phyloP scores from a whole-genome alignment of 441 rosid genomes.

The Mallotus repandus region DNA sequence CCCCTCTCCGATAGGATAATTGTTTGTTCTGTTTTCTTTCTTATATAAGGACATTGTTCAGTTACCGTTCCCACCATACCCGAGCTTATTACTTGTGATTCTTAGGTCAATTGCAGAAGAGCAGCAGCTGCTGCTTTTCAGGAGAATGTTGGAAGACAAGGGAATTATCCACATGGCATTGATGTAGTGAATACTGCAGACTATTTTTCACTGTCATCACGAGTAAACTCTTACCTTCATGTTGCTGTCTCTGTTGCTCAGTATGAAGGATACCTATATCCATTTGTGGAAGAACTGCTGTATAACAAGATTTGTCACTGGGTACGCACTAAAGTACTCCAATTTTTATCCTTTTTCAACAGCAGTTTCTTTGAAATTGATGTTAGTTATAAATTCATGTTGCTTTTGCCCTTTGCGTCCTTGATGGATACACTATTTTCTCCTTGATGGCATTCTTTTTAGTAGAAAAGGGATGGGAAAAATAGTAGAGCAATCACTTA shows the following conservation, averaged over 20 bases:
- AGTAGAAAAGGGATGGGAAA: neutral
- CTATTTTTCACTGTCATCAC: slow-evolving; percentile 94
- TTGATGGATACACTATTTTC: neutral
- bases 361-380: neutral
- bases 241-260: slow-evolving; percentile 80
- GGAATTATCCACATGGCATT: slow-evolving; percentile 94
- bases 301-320: slow-evolving; percentile 87
- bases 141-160: slow-evolving; percentile 99
- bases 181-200: slow-evolving; percentile 94
- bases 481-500: neutral
- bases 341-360: neutral
- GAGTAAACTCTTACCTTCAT: slow-evolving; percentile 74
- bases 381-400: neutral
- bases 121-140: slow-evolving; percentile 99
- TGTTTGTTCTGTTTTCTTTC: slow-evolving; percentile 25
- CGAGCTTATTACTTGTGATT: slow-evolving; percentile 25
- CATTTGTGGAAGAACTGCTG: slow-evolving; percentile 84
- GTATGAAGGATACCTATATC: slow-evolving; percentile 79
- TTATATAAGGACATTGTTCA: slow-evolving; percentile 1
- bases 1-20: slow-evolving; percentile 10
- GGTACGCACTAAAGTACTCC: slow-evolving; percentile 52
- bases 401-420: neutral
- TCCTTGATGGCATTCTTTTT: slow-evolving; percentile 4
- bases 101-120: slow-evolving; percentile 96
- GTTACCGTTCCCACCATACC: slow-evolving; percentile 13